Conservation (phyloP, 495 filamentous ascomycete genomes). For the Lichenothelia convexa region DNA sequence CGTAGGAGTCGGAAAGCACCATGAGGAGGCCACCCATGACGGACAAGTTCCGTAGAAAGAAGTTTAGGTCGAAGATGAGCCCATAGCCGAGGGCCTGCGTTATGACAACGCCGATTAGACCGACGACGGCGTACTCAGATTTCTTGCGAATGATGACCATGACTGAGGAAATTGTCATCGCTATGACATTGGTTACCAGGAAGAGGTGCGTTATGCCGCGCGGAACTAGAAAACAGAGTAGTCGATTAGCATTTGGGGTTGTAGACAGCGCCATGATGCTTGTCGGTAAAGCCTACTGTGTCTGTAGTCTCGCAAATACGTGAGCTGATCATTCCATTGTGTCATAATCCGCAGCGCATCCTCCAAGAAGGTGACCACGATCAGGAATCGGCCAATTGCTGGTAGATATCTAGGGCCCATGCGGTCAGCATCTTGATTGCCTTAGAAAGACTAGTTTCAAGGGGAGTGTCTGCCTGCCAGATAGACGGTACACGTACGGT, state of each 20-base stretch:
- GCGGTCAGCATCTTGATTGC: conserved; percentile 6
- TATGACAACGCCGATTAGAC: conserved; percentile 76
- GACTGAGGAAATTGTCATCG: conserved; percentile 66
- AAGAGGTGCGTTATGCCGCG: conserved; percentile 83
- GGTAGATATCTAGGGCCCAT: conserved; percentile 60
- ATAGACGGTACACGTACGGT: conserved; percentile 48
- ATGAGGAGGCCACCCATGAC: conserved; percentile 93
- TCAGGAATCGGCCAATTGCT: conserved; percentile 88
- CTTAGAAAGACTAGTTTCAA: neutral
- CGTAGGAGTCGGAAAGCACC: conserved; percentile 96
- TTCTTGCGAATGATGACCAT: conserved; percentile 81
- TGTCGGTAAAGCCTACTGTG: conserved; percentile 45
- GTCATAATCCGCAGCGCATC: conserved; percentile 91
- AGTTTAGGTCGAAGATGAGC: conserved; percentile 97
- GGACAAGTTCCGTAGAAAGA: conserved; percentile 95
- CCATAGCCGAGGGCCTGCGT: conserved; percentile 96
- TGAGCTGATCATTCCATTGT: conserved; percentile 91
- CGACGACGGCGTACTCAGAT: conserved; percentile 78
- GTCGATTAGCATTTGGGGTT: neutral
- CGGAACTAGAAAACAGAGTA: conserved; percentile 42
- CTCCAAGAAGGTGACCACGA: conserved; percentile 96
- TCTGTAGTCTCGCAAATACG: conserved; percentile 83
- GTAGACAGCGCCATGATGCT: neutral
- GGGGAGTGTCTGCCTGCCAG: too few species aligned
- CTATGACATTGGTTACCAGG: conserved; percentile 75